Percentiles rank a stretch among this genome's conserved stretches.
These are phyloP conservation scores for Rhizophora apiculata DNA, from an alignment of 345 rosid species.

Conservation along the genomic window DNA sequence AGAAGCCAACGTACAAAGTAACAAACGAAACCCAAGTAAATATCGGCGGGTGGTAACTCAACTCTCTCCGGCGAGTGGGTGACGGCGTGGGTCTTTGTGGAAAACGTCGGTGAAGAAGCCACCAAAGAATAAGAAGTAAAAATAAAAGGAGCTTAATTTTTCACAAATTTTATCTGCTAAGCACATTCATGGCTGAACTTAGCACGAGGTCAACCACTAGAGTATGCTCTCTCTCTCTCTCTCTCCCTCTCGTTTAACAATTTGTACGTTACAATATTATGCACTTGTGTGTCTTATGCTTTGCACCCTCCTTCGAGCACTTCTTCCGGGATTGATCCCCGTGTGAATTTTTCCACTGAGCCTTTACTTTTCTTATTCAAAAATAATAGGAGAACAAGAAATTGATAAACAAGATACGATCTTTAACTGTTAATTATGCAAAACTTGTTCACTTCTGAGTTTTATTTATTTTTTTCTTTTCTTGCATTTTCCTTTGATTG, in stretches of 20 bases:
- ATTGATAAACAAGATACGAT: no score
- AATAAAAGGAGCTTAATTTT: neutral
- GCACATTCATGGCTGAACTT: conserved; percentile 29
- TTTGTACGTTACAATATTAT: neutral
- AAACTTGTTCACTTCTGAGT: no score
- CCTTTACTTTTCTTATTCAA: no score
- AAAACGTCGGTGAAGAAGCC: conserved; percentile 9
- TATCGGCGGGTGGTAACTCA: conserved; percentile 4
- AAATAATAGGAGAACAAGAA: no score
- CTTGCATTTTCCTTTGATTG: no score
- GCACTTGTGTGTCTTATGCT: neutral
- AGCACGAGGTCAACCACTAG: conserved; percentile 41
- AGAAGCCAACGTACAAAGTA: conserved; percentile 8
- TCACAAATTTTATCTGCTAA: conserved; percentile 10
- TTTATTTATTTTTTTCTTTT: no score
- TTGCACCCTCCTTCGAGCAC: conserved; percentile 7
- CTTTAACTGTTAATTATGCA: no score
- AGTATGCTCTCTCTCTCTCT: conserved; percentile 10
- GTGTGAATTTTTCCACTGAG: conserved; percentile 1
- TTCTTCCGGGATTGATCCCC: conserved; percentile 31
- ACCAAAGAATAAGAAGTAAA: neutral
- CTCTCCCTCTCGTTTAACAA: neutral
- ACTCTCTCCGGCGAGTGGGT: neutral
- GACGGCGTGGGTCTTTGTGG: conserved; percentile 4
- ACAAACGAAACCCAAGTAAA: conserved; percentile 4